These are phyloP conservation scores for Fennellomyces sp. DNA, from an alignment of 371 early-diverging fungal genomes.

Conservation along the genomic window DNA sequence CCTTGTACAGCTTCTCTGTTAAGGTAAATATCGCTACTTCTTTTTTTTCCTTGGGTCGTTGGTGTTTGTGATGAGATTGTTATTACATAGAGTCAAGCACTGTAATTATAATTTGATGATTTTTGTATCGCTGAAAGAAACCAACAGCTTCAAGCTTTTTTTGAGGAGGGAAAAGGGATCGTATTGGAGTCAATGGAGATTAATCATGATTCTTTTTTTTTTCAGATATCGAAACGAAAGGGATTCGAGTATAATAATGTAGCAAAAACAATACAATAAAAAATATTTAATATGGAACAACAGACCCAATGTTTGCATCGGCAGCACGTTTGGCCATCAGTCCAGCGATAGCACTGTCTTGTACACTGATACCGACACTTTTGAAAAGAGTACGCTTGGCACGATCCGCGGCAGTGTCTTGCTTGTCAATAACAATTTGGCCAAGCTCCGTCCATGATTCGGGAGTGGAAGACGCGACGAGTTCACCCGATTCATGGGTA, in stretches of 20 bases:
- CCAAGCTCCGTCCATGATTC: slow-evolving; percentile 53
- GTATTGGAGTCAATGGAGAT: not conserved
- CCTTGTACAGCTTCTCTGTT: too few relatives aligned
- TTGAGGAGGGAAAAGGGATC: not conserved
- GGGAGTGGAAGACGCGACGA: slow-evolving; percentile 47
- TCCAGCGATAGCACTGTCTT: slow-evolving; percentile 64
- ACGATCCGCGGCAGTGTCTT: slow-evolving; percentile 13
- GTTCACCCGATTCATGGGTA: slow-evolving; percentile 59
- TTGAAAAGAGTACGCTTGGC: slow-evolving; percentile 54
- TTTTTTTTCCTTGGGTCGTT: not conserved
- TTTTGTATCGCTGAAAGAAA: slow-evolving; percentile 3
- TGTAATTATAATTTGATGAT: slow-evolving; percentile 3
- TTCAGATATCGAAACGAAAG: not conserved
- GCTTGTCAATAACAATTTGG: slow-evolving; percentile 23
- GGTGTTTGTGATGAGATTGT: slow-evolving; percentile 6
- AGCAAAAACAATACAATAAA: slow-evolving; percentile 23
- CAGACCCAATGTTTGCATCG: slow-evolving; percentile 34
- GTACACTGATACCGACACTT: slow-evolving; percentile 66
- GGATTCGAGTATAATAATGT: not conserved
- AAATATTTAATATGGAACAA: slow-evolving; percentile 35
- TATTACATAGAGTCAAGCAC: slow-evolving; percentile 13
- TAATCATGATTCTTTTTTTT: not conserved
- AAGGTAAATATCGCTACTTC: not conserved
- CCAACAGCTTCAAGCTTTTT: not conserved
- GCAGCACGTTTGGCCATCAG: slow-evolving; percentile 52